These are phyloP conservation scores for Hippophae tibetana DNA, from an alignment of 306 rosid species.

Conservation along the genomic window DNA sequence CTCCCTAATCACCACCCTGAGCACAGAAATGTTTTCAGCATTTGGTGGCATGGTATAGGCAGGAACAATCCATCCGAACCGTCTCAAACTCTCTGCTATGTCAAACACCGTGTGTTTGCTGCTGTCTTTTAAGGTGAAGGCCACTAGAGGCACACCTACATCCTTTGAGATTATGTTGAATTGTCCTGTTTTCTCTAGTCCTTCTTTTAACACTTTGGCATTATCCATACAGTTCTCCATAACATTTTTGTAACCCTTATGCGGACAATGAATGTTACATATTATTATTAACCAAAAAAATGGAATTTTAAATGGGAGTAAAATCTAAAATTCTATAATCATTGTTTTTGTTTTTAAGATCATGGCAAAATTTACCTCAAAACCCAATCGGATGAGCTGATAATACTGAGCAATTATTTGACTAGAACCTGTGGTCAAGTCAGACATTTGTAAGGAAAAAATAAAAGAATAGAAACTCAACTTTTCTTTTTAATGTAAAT, in stretches of 20 bases:
- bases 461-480: background rate
- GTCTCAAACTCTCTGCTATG: constrained; percentile 54
- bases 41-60: constrained; percentile 83
- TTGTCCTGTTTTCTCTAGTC: constrained; percentile 47
- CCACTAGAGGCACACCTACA: constrained; percentile 69
- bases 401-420: constrained; percentile 89
- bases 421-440: constrained; percentile 52
- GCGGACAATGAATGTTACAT: background rate
- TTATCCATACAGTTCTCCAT: constrained; percentile 69
- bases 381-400: constrained; percentile 74
- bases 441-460: background rate
- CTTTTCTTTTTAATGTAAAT: background rate
- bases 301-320: too few species aligned
- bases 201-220: constrained; percentile 46
- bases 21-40: constrained; percentile 56
- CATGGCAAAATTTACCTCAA: constrained; percentile 42
- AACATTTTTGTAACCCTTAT: constrained; percentile 65
- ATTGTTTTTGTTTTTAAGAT: background rate
- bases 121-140: constrained; percentile 72
- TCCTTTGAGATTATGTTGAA: constrained; percentile 70
- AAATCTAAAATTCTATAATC: too few species aligned
- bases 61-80: constrained; percentile 79
- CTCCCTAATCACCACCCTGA: constrained; percentile 81
- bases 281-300: too few species aligned
- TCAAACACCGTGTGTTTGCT: constrained; percentile 64